Percentiles rank a stretch among this genome's conserved stretches.
phyloP scores from a whole-genome alignment of 352 stramenopile genomes.

The Thraustochytrium striatum region DNA sequence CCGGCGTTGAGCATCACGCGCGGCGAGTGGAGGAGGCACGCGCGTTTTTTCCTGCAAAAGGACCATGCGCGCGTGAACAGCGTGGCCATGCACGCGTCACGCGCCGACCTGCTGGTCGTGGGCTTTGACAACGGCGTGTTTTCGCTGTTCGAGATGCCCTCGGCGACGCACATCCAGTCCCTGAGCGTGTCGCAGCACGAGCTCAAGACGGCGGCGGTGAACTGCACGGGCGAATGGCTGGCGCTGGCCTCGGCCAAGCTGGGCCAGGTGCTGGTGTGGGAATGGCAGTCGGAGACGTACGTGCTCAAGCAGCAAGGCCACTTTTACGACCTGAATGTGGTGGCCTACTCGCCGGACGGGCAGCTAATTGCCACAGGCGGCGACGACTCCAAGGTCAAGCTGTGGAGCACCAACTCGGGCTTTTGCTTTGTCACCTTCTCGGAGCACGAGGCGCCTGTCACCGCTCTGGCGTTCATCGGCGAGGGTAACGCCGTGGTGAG shows the following conservation, averaged over 20 bases:
- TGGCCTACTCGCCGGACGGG: conserved; percentile 95
- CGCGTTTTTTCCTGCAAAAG: conserved; percentile 81
- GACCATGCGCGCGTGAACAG: conserved; percentile 78
- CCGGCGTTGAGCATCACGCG: conserved; percentile 46
- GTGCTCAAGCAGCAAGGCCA: conserved; percentile 99
- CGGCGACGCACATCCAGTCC: conserved; percentile 83
- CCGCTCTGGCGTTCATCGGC: conserved; percentile 84
- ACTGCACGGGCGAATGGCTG: conserved; percentile 93
- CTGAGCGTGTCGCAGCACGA: conserved; percentile 80
- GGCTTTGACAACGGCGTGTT: conserved; percentile 96
- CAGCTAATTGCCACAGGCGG: conserved; percentile 91
- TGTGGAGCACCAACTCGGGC: conserved; percentile 94
- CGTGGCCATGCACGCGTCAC: conserved; percentile 72
- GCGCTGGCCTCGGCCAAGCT: conserved; percentile 92
- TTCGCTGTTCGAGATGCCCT: conserved; percentile 92
- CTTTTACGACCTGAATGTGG: conserved; percentile 92
- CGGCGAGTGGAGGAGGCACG: conserved; percentile 72
- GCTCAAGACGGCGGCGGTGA: conserved; percentile 87
- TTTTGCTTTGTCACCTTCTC: conserved; percentile 99
- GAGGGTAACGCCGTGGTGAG: conserved; percentile 86
- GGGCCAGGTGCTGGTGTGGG: conserved; percentile 98
- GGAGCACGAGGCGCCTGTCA: conserved; percentile 93
- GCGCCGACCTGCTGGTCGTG: conserved; percentile 79
- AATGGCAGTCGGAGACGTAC: conserved; percentile 98
- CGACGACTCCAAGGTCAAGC: conserved; percentile 96